These are phyloP conservation scores for Psilocybe cubensis DNA, from an alignment of 768 basidiomycete species.

Conservation along the genomic window DNA sequence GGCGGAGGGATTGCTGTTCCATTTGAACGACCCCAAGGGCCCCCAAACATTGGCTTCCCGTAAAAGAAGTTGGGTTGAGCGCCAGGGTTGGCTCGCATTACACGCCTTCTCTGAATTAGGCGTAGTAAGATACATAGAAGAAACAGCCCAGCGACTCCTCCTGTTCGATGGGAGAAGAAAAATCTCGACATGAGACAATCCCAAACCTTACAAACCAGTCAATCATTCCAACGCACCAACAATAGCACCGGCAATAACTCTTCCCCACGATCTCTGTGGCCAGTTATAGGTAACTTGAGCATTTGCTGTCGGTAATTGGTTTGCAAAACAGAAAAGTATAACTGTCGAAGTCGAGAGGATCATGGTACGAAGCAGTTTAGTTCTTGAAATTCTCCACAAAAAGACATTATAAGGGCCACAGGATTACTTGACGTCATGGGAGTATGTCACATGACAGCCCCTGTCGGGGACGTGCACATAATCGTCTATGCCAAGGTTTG, in stretches of 20 bases:
- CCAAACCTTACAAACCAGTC: not conserved
- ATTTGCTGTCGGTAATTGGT: not conserved
- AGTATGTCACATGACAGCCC: not conserved
- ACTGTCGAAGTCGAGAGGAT: not conserved
- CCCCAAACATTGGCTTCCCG: constrained; percentile 13
- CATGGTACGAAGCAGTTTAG: not conserved
- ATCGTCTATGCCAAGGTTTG: too few species aligned
- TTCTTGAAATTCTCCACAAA: not conserved
- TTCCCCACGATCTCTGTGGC: not conserved
- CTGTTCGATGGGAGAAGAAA: not conserved
- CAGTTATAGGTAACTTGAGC: not conserved
- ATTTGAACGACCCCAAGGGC: constrained; percentile 14
- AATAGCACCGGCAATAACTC: not conserved
- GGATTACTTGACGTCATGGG: not conserved
- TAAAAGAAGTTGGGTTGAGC: not conserved
- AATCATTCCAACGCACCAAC: not conserved
- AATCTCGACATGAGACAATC: not conserved
- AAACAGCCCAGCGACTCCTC: not conserved
- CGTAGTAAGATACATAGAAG: not conserved
- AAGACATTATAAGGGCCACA: not conserved
- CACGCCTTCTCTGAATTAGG: not conserved
- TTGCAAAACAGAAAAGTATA: not conserved
- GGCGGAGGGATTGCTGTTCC: not conserved
- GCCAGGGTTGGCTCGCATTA: not conserved
- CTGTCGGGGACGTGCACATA: too few species aligned